Conservation (phyloP, 1,139 yeast genomes). For the Kluyveromyces sp. region DNA sequence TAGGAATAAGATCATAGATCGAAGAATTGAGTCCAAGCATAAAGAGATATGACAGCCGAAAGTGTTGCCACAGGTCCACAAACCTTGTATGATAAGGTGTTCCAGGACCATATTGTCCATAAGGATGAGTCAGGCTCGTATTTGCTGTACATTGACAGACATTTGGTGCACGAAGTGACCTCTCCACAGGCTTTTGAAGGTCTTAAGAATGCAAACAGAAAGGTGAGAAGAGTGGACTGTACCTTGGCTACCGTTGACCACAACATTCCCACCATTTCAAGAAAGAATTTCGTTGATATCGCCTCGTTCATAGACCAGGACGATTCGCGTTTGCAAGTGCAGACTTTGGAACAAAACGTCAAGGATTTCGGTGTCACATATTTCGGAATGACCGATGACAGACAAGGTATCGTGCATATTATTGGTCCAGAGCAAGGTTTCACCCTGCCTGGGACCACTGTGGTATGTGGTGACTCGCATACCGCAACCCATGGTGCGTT, state of each 20-base stretch:
- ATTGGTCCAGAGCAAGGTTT: slow-evolving; percentile 99
- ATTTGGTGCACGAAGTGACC: slow-evolving; percentile 94
- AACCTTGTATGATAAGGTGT: slow-evolving; percentile 93
- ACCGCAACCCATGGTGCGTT: slow-evolving; percentile 98
- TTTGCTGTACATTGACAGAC: slow-evolving; percentile 88
- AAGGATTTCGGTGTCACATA: slow-evolving; percentile 81
- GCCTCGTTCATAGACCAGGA: slow-evolving; percentile 82
- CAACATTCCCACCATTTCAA: slow-evolving; percentile 88
- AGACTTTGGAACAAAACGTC: slow-evolving; percentile 88
- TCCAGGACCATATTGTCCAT: slow-evolving; percentile 88
- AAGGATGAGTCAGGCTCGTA: slow-evolving; percentile 81
- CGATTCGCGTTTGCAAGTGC: slow-evolving; percentile 87
- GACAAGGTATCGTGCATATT: slow-evolving; percentile 97
- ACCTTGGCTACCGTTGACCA: slow-evolving; percentile 97
- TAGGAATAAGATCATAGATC: too few species aligned
- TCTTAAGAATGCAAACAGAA: slow-evolving; percentile 74
- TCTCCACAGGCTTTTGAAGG: slow-evolving; percentile 99
- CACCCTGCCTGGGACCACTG: slow-evolving; percentile 96
- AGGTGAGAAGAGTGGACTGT: slow-evolving; percentile 87
- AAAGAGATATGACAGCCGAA: background rate
- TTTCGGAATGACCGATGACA: slow-evolving; percentile 86
- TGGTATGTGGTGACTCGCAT: slow-evolving; percentile 97
- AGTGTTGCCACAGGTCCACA: slow-evolving; percentile 36
- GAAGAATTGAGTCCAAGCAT: too few species aligned
- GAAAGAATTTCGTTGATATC: slow-evolving; percentile 65